Evolutionary conservation across 805 yeast species (phyloP).

Genomic region (Ogataea trehaloabstinens): DNA sequence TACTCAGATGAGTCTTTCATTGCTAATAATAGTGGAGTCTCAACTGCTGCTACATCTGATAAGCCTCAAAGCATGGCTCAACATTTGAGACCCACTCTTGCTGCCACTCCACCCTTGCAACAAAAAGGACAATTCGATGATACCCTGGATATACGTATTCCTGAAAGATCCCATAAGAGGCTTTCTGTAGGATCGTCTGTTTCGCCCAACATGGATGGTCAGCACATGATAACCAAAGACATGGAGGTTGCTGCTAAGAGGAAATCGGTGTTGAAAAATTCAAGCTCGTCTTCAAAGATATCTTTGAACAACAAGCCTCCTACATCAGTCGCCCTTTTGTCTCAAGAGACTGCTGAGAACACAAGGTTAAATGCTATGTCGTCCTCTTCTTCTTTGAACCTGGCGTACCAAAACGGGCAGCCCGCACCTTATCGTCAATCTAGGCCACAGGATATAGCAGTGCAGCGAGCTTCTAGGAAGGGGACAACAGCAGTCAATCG

Average conservation of each 20-base stretch:
- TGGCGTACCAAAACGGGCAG: slow-evolving; percentile 9
- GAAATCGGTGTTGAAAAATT: slow-evolving; percentile 48
- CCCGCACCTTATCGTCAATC: slow-evolving; percentile 7
- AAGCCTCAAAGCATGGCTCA: slow-evolving; percentile 41
- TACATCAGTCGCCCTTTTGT: slow-evolving; percentile 63
- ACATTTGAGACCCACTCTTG: slow-evolving; percentile 41
- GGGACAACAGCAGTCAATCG: background rate
- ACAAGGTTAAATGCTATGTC: slow-evolving; percentile 69
- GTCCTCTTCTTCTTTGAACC: slow-evolving; percentile 36
- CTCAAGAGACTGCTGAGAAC: slow-evolving; percentile 75
- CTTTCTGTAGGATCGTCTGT: slow-evolving; percentile 10
- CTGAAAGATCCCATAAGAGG: slow-evolving; percentile 35
- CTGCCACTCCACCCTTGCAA: slow-evolving; percentile 20
- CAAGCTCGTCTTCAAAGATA: slow-evolving; percentile 15
- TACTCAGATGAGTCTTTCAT: slow-evolving; percentile 5
- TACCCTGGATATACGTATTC: slow-evolving; percentile 23
- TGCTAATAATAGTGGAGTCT: slow-evolving; percentile 6
- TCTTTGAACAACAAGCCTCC: slow-evolving; percentile 32
- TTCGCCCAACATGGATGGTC: slow-evolving; percentile 2
- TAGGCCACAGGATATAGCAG: background rate
- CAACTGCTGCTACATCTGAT: slow-evolving; percentile 8
- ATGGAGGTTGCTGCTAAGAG: slow-evolving; percentile 24
- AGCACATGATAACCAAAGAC: slow-evolving; percentile 2
- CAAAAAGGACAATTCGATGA: slow-evolving; percentile 6
- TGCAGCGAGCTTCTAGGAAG: background rate